phyloP scores from a whole-genome alignment of 768 basidiomycete genomes.

The Boletus pseudopeckii region DNA sequence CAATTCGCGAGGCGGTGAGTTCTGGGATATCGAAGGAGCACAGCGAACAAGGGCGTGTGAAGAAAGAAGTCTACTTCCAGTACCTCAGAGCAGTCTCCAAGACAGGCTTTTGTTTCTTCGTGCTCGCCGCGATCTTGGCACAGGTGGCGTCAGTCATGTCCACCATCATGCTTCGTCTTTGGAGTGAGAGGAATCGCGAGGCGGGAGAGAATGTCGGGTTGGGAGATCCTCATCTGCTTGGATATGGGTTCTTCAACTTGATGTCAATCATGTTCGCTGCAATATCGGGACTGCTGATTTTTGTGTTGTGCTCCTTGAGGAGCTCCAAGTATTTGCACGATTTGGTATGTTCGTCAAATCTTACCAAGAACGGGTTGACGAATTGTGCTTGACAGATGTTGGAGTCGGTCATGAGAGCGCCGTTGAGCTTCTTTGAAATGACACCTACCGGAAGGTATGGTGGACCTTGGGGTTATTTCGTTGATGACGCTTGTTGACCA shows the following conservation, averaged over 20 bases:
- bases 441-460: conserved; percentile 80
- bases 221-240: conserved; percentile 49
- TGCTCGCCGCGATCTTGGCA: conserved; percentile 49
- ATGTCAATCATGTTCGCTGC: conserved; percentile 52
- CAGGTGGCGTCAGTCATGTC: conserved; percentile 61
- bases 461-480: background rate
- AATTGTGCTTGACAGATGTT: conserved; percentile 56
- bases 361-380: background rate
- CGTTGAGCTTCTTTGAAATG: conserved; percentile 84
- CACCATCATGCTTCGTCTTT: conserved; percentile 68
- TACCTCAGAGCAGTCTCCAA: conserved; percentile 82
- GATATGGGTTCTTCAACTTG: conserved; percentile 69
- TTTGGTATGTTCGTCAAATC: conserved; percentile 41
- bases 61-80: conserved; percentile 65
- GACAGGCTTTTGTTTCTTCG: conserved; percentile 63
- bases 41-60: conserved; percentile 78
- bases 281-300: conserved; percentile 60
- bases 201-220: conserved; percentile 57
- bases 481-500: background rate
- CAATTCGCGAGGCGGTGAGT: conserved; percentile 37
- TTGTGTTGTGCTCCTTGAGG: conserved; percentile 72
- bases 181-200: conserved; percentile 76
- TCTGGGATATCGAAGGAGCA: conserved; percentile 64
- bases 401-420: conserved; percentile 74
- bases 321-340: conserved; percentile 79